Percentiles rank a stretch among this genome's conserved stretches.
phyloP scores from a whole-genome alignment of 805 yeast species.

The Candida nemodendra region DNA sequence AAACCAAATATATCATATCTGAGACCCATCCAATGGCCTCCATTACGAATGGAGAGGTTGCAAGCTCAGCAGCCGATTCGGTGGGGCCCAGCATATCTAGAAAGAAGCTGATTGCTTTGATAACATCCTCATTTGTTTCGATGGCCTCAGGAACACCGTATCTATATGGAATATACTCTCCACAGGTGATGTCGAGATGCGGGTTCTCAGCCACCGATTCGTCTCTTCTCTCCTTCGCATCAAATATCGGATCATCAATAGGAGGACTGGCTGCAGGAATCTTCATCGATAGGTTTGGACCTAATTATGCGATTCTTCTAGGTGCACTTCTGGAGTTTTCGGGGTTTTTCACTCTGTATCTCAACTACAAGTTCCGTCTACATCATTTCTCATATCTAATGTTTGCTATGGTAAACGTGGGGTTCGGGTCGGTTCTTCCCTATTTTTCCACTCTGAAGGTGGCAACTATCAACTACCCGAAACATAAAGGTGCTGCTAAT shows the following conservation, averaged over 20 bases:
- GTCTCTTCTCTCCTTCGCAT: slow-evolving; percentile 60
- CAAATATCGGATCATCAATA: slow-evolving; percentile 62
- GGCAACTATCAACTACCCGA: slow-evolving; percentile 64
- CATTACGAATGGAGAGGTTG: too few relatives aligned
- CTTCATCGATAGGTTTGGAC: slow-evolving; percentile 60
- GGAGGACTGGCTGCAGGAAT: slow-evolving; percentile 75
- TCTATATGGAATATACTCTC: slow-evolving; percentile 71
- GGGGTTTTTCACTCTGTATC: slow-evolving; percentile 53
- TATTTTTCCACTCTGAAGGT: slow-evolving; percentile 60
- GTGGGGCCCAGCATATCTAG: too few relatives aligned
- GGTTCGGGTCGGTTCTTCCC: slow-evolving; percentile 63
- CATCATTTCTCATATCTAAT: slow-evolving; percentile 44
- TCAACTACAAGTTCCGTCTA: slow-evolving; percentile 42
- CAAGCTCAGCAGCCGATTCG: too few relatives aligned
- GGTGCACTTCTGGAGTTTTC: slow-evolving; percentile 55
- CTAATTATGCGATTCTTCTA: slow-evolving; percentile 47
- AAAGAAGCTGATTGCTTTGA: slow-evolving; percentile 16
- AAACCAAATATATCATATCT: too few relatives aligned
- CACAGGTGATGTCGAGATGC: slow-evolving; percentile 60
- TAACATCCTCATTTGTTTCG: slow-evolving; percentile 43
- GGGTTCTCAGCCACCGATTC: slow-evolving; percentile 59
- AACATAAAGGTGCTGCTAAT: slow-evolving; percentile 67
- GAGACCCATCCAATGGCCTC: too few relatives aligned
- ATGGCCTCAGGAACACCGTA: slow-evolving; percentile 77
- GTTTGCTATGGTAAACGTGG: slow-evolving; percentile 50